Base-by-base conservation (phyloP, 2,329 filamentous ascomycete species). In the Huntiella bhutanensis region DNA sequence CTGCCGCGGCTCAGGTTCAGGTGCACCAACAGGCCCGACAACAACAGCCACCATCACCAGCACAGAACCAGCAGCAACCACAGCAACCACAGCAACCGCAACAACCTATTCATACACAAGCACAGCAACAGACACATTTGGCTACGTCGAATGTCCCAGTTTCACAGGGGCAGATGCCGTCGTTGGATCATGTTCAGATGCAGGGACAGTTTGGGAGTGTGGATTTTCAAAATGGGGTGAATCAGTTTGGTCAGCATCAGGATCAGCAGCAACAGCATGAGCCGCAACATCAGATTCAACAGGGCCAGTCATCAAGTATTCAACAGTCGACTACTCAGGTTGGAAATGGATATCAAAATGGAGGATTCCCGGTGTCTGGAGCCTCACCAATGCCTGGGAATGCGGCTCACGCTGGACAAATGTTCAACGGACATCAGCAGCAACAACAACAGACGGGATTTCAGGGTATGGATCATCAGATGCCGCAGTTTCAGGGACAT, bases 401-500 rank as follows among this genome's bases (percentile, higher is more conserved):
- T 28, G 6, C 6, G 22, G 22, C 22, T 28, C 22, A 28, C 22
- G 6, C 22, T 28, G 22, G 22, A 28, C 22, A 28, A 6, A 28
- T 28, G 22, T 28, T 28, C 22, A 28, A 28, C 22, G 22, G 22
- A 28, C 22, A 1, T 28, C 43, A 28, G n/a, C 43, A 45, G 13
- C 38, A 41, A 11, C 45, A 49, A 17, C 33, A 41, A 13, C 39
- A 42, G 11, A 19, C 28, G 40, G 35, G 35, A 4, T 32, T 41
- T 6, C 40, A 41, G 10, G 8, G 33, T n/a, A 19, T 41, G 40
- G 51, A 60, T 11, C 55, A 56, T 11, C 52, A 54, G n/a, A 41
- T 51, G 11, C 60, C 52, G 22, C 52, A 53, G n/a, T 32, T 45
- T 19, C 54, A 52, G 22, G 55, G 54, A 17, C 57, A 54, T 13